Evolutionary conservation across 805 yeast species (phyloP).

Genomic region (Barnettozyma botsteinii): DNA sequence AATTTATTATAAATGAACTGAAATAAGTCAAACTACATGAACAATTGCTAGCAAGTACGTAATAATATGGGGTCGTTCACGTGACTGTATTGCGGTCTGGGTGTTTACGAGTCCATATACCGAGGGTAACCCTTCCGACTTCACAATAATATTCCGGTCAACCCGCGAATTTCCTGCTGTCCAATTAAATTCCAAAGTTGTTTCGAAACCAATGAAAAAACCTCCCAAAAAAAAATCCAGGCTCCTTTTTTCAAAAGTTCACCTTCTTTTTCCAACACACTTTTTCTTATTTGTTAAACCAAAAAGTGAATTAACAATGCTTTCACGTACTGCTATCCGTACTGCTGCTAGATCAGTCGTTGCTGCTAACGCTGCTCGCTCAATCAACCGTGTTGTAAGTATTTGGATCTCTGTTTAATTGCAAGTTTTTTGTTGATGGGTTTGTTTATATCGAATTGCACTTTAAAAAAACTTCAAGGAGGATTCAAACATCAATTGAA

Average conservation of each 20-base stretch:
- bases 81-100: too few relatives aligned
- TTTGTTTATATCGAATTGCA: neutral
- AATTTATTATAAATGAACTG: too few relatives aligned
- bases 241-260: constrained; percentile 19
- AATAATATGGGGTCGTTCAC: too few relatives aligned
- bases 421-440: too few relatives aligned
- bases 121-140: constrained; percentile 2
- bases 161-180: constrained; percentile 4
- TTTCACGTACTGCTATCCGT: constrained; percentile 83
- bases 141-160: neutral
- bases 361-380: constrained; percentile 43
- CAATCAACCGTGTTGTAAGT: constrained; percentile 37
- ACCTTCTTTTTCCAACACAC: constrained; percentile 15
- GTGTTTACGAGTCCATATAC: neutral
- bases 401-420: too few relatives aligned
- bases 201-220: constrained; percentile 21
- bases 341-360: constrained; percentile 78
- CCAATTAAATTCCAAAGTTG: constrained; percentile 12
- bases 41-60: too few relatives aligned
- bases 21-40: too few relatives aligned
- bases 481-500: too few relatives aligned
- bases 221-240: constrained; percentile 9
- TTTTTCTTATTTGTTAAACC: constrained; percentile 3
- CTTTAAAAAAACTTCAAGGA: too few relatives aligned
- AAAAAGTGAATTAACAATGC: constrained; percentile 40